These are phyloP conservation scores for Fusarium euwallaceae DNA, from an alignment of 2,329 filamentous ascomycete species.

Conservation along the genomic window DNA sequence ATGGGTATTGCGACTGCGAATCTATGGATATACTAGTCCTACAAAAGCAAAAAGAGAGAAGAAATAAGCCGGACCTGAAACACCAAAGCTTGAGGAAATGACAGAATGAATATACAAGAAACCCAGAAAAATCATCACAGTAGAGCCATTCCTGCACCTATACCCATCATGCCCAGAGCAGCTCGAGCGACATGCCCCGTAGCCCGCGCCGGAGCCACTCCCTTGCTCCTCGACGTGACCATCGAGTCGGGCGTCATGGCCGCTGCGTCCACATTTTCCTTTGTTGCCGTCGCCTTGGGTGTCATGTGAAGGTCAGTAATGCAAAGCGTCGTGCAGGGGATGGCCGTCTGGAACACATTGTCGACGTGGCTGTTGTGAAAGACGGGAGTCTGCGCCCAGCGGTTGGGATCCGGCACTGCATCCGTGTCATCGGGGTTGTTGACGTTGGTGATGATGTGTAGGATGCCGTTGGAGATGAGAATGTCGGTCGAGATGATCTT, in stretches of 20 bases:
- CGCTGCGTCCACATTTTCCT: constrained; percentile 33
- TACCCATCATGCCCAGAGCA: constrained; percentile 49
- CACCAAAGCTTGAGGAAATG: constrained; percentile 16
- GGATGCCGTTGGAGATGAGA: constrained; percentile 68
- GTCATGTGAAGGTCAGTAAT: constrained; percentile 43
- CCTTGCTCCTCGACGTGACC: constrained; percentile 43
- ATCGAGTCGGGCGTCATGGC: constrained; percentile 30
- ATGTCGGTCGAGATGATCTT: constrained; percentile 66
- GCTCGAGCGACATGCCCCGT: constrained; percentile 47
- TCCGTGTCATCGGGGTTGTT: constrained; percentile 58
- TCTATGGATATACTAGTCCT: constrained; percentile 11
- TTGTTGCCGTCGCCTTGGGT: constrained; percentile 10
- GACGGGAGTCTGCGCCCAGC: constrained; percentile 61
- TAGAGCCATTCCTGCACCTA: constrained; percentile 48
- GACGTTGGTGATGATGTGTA: constrained; percentile 69
- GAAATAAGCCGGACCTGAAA: constrained; percentile 3
- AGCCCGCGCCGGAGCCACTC: constrained; percentile 35
- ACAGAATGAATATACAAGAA: constrained; percentile 10
- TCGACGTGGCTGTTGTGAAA: constrained; percentile 65
- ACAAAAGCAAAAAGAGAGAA: neutral
- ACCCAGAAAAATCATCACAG: constrained; percentile 23
- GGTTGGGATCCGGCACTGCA: constrained; percentile 53
- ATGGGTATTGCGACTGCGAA: constrained; percentile 19
- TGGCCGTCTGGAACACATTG: constrained; percentile 56
- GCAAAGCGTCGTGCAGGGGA: constrained; percentile 59